Percentiles rank a stretch among this genome's conserved stretches.
phyloP scores from a whole-genome alignment of 352 stramenopile species.

The Blastocystis sp. region DNA sequence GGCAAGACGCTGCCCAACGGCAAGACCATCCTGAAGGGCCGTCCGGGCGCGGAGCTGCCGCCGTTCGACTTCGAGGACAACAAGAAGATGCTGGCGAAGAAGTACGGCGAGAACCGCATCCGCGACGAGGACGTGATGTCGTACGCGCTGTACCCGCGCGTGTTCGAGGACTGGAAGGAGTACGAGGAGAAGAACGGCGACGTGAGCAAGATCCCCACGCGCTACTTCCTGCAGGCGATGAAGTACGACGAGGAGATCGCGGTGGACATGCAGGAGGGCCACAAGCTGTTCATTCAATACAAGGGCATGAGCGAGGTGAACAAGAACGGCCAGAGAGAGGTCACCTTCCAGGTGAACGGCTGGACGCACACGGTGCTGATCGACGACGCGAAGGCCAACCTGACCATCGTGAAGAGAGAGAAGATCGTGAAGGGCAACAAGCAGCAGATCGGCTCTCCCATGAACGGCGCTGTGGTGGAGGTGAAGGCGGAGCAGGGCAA shows the following conservation, averaged over 20 bases:
- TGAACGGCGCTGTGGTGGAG: slow-evolving; percentile 92
- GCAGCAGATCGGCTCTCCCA: slow-evolving; percentile 86
- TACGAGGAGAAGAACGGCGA: slow-evolving; percentile 77
- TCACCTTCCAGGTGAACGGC: slow-evolving; percentile 95
- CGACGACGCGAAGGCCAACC: slow-evolving; percentile 41
- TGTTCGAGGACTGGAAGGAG: slow-evolving; percentile 80
- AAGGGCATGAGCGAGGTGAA: slow-evolving; percentile 82
- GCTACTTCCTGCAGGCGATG: slow-evolving; percentile 82
- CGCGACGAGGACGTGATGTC: slow-evolving; percentile 89
- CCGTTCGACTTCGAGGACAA: slow-evolving; percentile 87
- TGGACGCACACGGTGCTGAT: slow-evolving; percentile 75
- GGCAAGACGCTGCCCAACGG: slow-evolving; percentile 83
- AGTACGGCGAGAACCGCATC: slow-evolving; percentile 81
- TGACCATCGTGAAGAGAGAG: slow-evolving; percentile 75
- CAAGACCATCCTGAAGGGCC: slow-evolving; percentile 85
- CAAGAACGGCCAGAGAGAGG: slow-evolving; percentile 81
- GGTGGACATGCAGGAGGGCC: slow-evolving; percentile 88
- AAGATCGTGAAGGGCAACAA: slow-evolving; percentile 82
- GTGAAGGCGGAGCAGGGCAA: slow-evolving; percentile 87
- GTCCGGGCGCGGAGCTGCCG: slow-evolving; percentile 88
- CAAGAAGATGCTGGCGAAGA: slow-evolving; percentile 81
- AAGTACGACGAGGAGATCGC: slow-evolving; percentile 78
- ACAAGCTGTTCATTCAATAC: slow-evolving; percentile 91
- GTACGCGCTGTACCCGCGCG: slow-evolving; percentile 84
- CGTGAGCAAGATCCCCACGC: slow-evolving; percentile 78